Percentiles rank a stretch among this genome's conserved stretches.
phyloP scores from a whole-genome alignment of 2,329 filamentous ascomycete genomes.

The Fusarium sp. region DNA sequence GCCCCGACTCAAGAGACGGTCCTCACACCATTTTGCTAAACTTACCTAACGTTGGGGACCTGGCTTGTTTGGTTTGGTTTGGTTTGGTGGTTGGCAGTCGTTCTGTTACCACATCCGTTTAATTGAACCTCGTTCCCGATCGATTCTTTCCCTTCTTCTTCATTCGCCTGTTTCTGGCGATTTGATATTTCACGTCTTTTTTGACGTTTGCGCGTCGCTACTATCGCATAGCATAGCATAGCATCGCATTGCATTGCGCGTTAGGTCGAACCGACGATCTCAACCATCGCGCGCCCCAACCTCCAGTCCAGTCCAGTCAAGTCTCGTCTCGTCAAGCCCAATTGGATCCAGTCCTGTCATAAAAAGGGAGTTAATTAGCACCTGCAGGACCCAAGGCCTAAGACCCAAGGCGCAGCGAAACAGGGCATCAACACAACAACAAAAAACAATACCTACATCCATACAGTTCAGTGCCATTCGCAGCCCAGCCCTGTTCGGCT shows the following conservation, averaged over 20 bases:
- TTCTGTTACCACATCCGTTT: slow-evolving; percentile 22
- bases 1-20: slow-evolving; percentile 44
- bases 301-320: slow-evolving; percentile 33
- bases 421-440: slow-evolving; percentile 31
- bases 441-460: slow-evolving; percentile 35
- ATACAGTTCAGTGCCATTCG: slow-evolving; percentile 11
- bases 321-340: slow-evolving; percentile 8
- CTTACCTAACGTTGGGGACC: slow-evolving; percentile 2
- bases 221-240: slow-evolving; percentile 17
- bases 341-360: slow-evolving; percentile 23
- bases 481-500: slow-evolving; percentile 24
- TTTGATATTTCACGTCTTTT: slow-evolving; percentile 18
- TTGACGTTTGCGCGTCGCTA: slow-evolving; percentile 22
- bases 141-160: slow-evolving; percentile 17
- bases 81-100: background rate
- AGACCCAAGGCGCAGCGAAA: slow-evolving; percentile 25
- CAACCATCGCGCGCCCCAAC: slow-evolving; percentile 25
- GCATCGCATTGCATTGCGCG: slow-evolving; percentile 12
- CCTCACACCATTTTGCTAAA: slow-evolving; percentile 39
- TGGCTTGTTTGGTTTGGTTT: slow-evolving; percentile 13
- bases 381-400: slow-evolving; percentile 37
- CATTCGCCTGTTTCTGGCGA: slow-evolving; percentile 36
- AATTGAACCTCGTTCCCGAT: slow-evolving; percentile 29
- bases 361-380: slow-evolving; percentile 43
- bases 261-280: slow-evolving; percentile 21